A percentile compares a stretch with the other conserved stretches of the same genome.
Conservation (phyloP, 2,329 filamentous ascomycete species). For the Colletotrichum sp. region DNA sequence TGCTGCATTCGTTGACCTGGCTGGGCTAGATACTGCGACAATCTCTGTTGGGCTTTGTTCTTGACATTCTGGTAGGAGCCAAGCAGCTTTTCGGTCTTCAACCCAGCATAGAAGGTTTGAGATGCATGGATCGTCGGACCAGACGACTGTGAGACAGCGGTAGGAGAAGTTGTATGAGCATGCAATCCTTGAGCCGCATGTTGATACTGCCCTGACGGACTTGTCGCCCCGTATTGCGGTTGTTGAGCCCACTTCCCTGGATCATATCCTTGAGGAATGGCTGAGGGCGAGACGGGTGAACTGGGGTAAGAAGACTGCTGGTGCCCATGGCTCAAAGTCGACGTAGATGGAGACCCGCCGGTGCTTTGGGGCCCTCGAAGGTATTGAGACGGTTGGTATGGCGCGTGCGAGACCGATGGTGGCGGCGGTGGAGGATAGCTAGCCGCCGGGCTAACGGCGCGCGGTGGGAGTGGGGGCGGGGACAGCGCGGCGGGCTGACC, state of each 20-base stretch:
- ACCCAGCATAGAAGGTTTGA: background rate
- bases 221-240: background rate
- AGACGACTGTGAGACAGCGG: background rate
- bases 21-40: background rate
- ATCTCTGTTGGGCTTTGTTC: background rate
- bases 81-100: background rate
- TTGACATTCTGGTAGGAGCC: background rate
- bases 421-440: background rate
- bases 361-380: background rate
- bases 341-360: background rate
- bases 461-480: background rate
- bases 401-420: background rate
- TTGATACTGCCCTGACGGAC: background rate
- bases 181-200: background rate
- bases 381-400: background rate
- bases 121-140: background rate
- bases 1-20: background rate
- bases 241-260: background rate
- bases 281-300: background rate
- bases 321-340: rapidly evolving
- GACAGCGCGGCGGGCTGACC: background rate
- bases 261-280: background rate
- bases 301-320: background rate
- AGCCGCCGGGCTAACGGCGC: background rate
- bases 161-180: background rate